Conservation (phyloP, 2,329 filamentous ascomycete genomes). For the Neospermospora avenae region DNA sequence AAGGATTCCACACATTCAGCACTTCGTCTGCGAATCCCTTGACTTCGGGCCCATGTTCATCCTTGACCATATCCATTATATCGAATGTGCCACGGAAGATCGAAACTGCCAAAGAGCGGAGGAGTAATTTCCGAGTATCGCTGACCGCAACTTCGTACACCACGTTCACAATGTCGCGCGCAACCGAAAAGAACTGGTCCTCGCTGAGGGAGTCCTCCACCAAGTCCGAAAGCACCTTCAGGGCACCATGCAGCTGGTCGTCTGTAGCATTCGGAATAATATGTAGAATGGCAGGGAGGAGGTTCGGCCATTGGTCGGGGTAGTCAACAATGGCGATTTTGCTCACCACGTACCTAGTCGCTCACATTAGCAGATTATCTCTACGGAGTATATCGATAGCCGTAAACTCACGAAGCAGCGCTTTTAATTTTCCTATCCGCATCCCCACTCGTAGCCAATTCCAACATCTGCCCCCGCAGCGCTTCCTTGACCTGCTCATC, state of each 20-base stretch:
- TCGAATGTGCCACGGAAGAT: constrained; percentile 93
- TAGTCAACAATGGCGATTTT: constrained; percentile 94
- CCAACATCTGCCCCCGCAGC: constrained; percentile 70
- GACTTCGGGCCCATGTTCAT: constrained; percentile 82
- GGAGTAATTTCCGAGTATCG: constrained; percentile 66
- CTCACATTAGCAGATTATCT: constrained; percentile 8
- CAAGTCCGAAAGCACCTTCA: constrained; percentile 83
- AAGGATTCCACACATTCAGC: constrained; percentile 80
- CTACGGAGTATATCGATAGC: background rate
- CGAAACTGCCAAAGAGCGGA: constrained; percentile 82
- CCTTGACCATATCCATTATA: constrained; percentile 93
- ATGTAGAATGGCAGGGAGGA: constrained; percentile 76
- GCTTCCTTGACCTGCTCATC: constrained; percentile 69
- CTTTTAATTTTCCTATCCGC: constrained; percentile 82
- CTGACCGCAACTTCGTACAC: constrained; percentile 81
- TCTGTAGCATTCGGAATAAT: constrained; percentile 75
- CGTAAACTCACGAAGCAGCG: constrained; percentile 68
- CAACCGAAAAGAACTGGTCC: constrained; percentile 90
- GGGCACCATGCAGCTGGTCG: constrained; percentile 78
- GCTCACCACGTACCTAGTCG: constrained; percentile 66
- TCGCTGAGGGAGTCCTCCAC: constrained; percentile 93
- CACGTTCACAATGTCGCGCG: constrained; percentile 77
- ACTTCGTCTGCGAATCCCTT: constrained; percentile 87
- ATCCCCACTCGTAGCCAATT: constrained; percentile 68
- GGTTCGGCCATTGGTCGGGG: constrained; percentile 88